Conservation (phyloP, 345 rosid genomes). For the Melaleuca alternifolia region DNA sequence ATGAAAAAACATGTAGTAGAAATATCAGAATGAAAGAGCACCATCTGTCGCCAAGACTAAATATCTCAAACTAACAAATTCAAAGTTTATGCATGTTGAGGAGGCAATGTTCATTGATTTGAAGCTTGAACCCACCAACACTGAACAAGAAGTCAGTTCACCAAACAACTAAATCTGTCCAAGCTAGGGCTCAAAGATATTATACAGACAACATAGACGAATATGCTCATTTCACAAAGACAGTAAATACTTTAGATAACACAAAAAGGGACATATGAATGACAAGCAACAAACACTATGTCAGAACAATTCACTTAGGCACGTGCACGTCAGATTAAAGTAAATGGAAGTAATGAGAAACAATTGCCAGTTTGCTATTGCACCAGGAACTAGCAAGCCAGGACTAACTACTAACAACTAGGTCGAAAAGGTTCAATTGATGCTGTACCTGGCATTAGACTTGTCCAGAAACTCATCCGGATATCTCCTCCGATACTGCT, state of each 20-base stretch:
- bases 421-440: neutral
- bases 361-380: neutral
- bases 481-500: slow-evolving; percentile 71
- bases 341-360: neutral
- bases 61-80: neutral
- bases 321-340: neutral
- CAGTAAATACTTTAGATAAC: neutral
- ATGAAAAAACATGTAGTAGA: neutral
- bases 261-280: neutral
- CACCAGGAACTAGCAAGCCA: neutral
- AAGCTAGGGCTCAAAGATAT: neutral
- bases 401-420: neutral
- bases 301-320: neutral
- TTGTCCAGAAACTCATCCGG: slow-evolving; percentile 93
- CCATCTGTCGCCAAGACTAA: neutral
- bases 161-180: neutral
- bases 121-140: neutral
- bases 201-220: neutral
- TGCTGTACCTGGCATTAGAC: slow-evolving; percentile 53
- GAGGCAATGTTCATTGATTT: neutral
- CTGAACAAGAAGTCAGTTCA: neutral
- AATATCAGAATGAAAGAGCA: neutral
- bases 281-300: neutral
- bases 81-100: neutral
- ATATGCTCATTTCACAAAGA: neutral